A percentile compares a stretch with the other conserved stretches of the same genome.
These are phyloP conservation scores for slime mould (Dictyostelium discoideum) DNA, from an alignment of 78 protist genomes.

Conservation along the genomic window DNA sequence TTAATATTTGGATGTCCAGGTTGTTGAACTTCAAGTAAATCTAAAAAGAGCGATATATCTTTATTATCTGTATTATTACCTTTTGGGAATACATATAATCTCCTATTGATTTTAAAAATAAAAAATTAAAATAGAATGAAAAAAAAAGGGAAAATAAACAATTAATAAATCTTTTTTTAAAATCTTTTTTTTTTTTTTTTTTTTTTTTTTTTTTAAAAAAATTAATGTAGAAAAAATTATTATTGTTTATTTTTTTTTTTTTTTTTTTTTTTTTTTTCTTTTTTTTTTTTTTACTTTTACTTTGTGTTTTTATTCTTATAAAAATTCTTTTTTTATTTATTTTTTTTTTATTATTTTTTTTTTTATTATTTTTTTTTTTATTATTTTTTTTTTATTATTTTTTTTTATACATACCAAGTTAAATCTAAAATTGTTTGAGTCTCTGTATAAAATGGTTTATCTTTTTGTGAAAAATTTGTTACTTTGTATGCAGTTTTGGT, in stretches of 20 bases:
- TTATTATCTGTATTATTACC: constrained; percentile 33
- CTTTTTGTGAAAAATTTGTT: constrained; percentile 11
- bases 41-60: constrained; percentile 51
- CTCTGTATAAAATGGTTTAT: constrained; percentile 30
- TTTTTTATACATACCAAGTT: constrained; percentile 34
- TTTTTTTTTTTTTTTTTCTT: too few species aligned
- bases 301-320: too few species aligned
- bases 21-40: constrained; percentile 24
- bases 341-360: too few species aligned
- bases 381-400: too few species aligned
- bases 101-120: constrained; percentile 2
- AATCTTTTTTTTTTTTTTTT: too few species aligned
- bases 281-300: too few species aligned
- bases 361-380: neutral
- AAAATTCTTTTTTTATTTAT: too few species aligned
- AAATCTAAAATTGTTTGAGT: constrained; percentile 1
- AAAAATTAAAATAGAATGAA: neutral
- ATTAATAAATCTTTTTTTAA: neutral
- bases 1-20: constrained; percentile 17
- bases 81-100: constrained; percentile 56
- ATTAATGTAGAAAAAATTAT: too few species aligned
- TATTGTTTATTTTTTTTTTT: too few species aligned
- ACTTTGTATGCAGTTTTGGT: constrained; percentile 22
- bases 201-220: too few species aligned
- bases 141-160: neutral